A percentile compares a stretch with the other conserved stretches of the same genome.
Evolutionary conservation across 177 flowering plant genomes (phyloP).

Genomic region (Vitis hybrid): DNA sequence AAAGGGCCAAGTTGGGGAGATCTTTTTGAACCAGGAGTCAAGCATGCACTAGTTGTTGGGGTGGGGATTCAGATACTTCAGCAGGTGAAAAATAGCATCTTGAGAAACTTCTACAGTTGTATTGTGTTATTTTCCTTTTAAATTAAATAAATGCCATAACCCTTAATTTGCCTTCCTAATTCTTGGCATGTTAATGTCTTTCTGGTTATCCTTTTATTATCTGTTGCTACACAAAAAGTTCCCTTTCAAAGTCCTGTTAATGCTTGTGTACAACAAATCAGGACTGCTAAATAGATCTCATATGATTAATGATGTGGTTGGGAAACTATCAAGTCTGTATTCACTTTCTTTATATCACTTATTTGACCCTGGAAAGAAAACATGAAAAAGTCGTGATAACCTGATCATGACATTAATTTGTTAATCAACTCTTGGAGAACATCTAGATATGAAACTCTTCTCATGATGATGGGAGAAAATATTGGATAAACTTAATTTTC

Average conservation of each 20-base stretch:
- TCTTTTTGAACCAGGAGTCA: constrained; percentile 83
- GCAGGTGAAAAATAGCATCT: constrained; percentile 50
- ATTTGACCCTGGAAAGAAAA: too few relatives aligned
- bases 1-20: constrained; percentile 60
- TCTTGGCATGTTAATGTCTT: neutral
- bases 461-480: neutral
- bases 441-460: neutral
- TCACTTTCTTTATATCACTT: too few relatives aligned
- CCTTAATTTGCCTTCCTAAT: neutral
- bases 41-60: constrained; percentile 75
- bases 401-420: too few relatives aligned
- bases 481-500: neutral
- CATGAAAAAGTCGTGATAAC: too few relatives aligned
- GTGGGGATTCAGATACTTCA: constrained; percentile 86
- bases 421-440: too few relatives aligned
- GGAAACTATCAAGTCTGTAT: too few relatives aligned
- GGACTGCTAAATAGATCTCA: too few relatives aligned
- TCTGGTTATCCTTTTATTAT: neutral
- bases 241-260: too few relatives aligned
- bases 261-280: too few relatives aligned
- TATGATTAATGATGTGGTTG: too few relatives aligned
- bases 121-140: neutral
- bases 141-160: neutral
- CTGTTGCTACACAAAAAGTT: too few relatives aligned
- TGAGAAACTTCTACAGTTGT: neutral